These are phyloP conservation scores for Cyathus striatus DNA, from an alignment of 768 basidiomycete species.

Conservation along the genomic window DNA sequence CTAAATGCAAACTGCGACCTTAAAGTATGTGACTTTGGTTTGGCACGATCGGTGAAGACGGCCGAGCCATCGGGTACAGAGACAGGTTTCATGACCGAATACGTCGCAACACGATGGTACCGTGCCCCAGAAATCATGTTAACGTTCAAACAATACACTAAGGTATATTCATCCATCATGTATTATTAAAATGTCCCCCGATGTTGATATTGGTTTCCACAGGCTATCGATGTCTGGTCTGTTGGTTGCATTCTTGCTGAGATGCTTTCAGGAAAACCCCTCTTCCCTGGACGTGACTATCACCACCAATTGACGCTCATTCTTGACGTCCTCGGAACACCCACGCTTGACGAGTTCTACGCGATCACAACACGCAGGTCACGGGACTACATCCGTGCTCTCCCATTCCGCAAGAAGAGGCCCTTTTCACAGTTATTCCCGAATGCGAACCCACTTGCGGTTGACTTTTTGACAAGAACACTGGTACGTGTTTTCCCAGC, in stretches of 20 bases:
- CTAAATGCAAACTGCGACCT: constrained; percentile 96
- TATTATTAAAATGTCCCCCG: background rate
- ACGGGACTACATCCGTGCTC: constrained; percentile 89
- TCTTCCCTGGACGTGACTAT: constrained; percentile 96
- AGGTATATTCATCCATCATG: constrained; percentile 38
- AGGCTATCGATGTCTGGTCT: constrained; percentile 89
- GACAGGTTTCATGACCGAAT: constrained; percentile 92
- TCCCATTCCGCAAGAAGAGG: constrained; percentile 88
- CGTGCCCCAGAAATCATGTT: constrained; percentile 99
- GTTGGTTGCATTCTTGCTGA: constrained; percentile 89
- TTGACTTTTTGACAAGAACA: constrained; percentile 72
- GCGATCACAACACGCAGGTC: constrained; percentile 90
- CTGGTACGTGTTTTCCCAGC: constrained; percentile 41
- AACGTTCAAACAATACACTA: constrained; percentile 98
- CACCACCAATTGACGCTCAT: constrained; percentile 96
- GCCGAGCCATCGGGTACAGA: constrained; percentile 82
- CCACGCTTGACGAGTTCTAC: constrained; percentile 96
- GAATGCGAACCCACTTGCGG: constrained; percentile 75
- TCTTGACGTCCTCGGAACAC: constrained; percentile 94
- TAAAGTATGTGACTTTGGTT: constrained; percentile 93
- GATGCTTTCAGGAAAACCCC: constrained; percentile 94
- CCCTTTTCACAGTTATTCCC: constrained; percentile 87
- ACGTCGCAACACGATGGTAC: constrained; percentile 98
- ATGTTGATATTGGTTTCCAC: constrained; percentile 1
- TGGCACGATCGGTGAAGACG: constrained; percentile 85